Conservation (phyloP, 2,329 filamentous ascomycete genomes). For the Aspergillus terreus region DNA sequence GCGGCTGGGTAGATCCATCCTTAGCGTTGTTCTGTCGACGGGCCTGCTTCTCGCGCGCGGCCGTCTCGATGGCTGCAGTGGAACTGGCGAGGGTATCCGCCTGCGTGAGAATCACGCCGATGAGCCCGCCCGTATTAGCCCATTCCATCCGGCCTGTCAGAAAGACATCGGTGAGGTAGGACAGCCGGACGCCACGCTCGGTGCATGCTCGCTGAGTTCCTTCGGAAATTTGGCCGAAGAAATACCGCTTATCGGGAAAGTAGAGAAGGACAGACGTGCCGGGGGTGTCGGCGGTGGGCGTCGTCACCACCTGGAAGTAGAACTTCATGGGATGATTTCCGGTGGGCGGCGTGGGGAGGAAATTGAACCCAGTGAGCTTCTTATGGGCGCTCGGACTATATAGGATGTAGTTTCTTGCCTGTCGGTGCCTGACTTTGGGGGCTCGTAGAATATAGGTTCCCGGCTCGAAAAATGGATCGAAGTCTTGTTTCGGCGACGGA, state of each 20-base stretch:
- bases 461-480: constrained; percentile 5
- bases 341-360: neutral
- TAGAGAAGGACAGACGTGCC: constrained; percentile 75
- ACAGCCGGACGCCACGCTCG: constrained; percentile 63
- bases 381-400: constrained; percentile 17
- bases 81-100: constrained; percentile 61
- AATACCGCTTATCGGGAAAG: constrained; percentile 76
- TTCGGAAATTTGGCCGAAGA: constrained; percentile 79
- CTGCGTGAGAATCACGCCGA: constrained; percentile 80
- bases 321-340: constrained; percentile 59
- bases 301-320: constrained; percentile 70
- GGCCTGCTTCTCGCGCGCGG: constrained; percentile 37
- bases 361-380: constrained; percentile 13
- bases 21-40: constrained; percentile 3
- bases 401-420: constrained; percentile 18
- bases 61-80: constrained; percentile 43
- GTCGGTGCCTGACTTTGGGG: constrained; percentile 4
- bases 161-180: constrained; percentile 73
- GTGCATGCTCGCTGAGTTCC: constrained; percentile 75
- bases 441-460: constrained; percentile 12
- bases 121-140: constrained; percentile 72
- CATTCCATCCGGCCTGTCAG: constrained; percentile 74
- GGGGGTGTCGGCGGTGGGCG: constrained; percentile 82
- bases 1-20: constrained; percentile 17
- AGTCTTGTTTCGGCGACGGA: neutral